A percentile compares a stretch with the other conserved stretches of the same genome.
phyloP scores from a whole-genome alignment of 495 filamentous ascomycete genomes.

The Neurospora sp. region DNA sequence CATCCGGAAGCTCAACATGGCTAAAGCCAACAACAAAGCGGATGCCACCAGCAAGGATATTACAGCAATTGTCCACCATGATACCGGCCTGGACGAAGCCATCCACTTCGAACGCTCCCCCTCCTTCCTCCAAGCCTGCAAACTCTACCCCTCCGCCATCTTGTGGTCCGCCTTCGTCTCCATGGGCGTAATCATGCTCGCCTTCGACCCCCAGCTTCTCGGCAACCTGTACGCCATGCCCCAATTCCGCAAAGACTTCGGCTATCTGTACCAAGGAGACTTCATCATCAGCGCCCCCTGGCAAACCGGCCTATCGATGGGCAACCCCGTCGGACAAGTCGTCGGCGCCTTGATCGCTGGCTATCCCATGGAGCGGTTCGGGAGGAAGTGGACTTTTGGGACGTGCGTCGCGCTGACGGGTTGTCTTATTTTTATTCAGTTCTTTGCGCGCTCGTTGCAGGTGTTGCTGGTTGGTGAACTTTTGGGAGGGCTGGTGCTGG shows the following conservation, averaged over 20 bases:
- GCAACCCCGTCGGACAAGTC: conserved; percentile 36
- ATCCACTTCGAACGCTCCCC: conserved; percentile 25
- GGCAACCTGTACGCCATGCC: conserved; percentile 38
- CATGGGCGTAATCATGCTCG: conserved; percentile 36
- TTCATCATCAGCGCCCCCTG: conserved; percentile 28
- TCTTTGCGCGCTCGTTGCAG: conserved; percentile 38
- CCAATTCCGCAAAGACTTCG: conserved; percentile 35
- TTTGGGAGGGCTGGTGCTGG: conserved; percentile 42
- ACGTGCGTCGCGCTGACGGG: conserved; percentile 31
- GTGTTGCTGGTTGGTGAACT: conserved; percentile 41
- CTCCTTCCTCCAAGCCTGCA: conserved; percentile 24
- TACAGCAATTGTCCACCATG: no score
- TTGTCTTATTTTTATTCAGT: conserved; percentile 46
- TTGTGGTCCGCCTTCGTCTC: conserved; percentile 34
- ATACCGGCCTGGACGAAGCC: conserved; percentile 17
- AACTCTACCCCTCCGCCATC: conserved; percentile 32
- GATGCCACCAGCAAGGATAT: neutral
- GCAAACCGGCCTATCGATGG: conserved; percentile 38
- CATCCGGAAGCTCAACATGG: conserved; percentile 3
- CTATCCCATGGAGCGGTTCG: conserved; percentile 36
- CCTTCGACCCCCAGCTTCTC: conserved; percentile 34
- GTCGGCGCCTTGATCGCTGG: conserved; percentile 37
- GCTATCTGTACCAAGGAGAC: conserved; percentile 23
- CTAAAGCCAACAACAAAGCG: conserved; percentile 6
- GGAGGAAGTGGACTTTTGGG: conserved; percentile 36